Conservation (phyloP, 345 rosid genomes). For the Fremontodendron californicum region DNA sequence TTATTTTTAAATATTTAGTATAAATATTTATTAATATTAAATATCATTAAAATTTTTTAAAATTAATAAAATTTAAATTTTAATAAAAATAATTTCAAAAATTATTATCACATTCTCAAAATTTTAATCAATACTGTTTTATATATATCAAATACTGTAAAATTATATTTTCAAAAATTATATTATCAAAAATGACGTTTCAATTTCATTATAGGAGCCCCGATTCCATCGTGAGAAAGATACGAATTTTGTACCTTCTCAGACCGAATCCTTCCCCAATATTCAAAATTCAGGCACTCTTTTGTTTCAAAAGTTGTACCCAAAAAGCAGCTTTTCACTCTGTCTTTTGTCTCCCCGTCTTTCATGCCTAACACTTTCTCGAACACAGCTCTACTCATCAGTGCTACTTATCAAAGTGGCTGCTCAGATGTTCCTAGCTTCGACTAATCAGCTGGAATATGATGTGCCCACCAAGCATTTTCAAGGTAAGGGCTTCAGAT, state of each 20-base stretch:
- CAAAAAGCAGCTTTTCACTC: neutral
- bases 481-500: neutral
- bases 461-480: neutral
- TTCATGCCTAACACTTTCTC: neutral
- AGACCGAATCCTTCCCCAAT: constrained; percentile 5
- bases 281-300: constrained; percentile 15
- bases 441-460: neutral
- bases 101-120: too few relatives aligned
- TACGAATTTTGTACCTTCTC: neutral
- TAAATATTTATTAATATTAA: too few relatives aligned
- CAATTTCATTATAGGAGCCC: too few relatives aligned
- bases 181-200: too few relatives aligned
- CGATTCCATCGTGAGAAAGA: neutral
- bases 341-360: neutral
- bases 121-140: too few relatives aligned
- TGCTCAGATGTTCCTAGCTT: neutral
- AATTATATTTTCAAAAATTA: too few relatives aligned
- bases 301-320: constrained; percentile 17
- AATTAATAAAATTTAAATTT: too few relatives aligned
- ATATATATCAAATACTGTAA: too few relatives aligned
- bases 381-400: neutral
- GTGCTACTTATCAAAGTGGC: neutral
- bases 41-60: too few relatives aligned
- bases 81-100: too few relatives aligned
- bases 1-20: too few relatives aligned